Conservation (phyloP, 2,329 filamentous ascomycete species). For the Alternaria arbusti region DNA sequence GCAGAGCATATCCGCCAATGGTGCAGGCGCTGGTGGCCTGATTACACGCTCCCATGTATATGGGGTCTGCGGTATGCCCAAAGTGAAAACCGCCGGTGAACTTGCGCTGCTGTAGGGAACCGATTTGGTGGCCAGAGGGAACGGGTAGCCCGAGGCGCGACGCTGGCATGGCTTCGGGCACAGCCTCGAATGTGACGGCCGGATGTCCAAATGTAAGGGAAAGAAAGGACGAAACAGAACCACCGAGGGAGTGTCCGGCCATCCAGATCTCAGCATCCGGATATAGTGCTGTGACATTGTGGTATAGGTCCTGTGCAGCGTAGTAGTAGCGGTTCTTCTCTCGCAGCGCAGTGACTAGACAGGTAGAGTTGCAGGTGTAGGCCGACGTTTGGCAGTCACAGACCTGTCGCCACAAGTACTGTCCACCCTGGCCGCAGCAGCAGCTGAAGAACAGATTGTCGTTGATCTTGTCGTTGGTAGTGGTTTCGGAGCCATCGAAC, state of each 20-base stretch:
- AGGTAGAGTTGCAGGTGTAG: constrained; percentile 92
- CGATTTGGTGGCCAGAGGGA: constrained; percentile 78
- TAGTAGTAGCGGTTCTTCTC: constrained; percentile 92
- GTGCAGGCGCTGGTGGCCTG: constrained; percentile 88
- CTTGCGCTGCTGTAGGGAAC: constrained; percentile 65
- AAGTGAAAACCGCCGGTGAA: constrained; percentile 87
- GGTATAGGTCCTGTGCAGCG: constrained; percentile 85
- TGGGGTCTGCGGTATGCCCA: constrained; percentile 92
- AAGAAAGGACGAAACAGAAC: constrained; percentile 84
- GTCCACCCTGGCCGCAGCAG: constrained; percentile 93
- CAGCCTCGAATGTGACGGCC: constrained; percentile 90
- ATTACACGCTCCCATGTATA: constrained; percentile 94
- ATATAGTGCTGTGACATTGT: constrained; percentile 89
- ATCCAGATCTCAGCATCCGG: constrained; percentile 86
- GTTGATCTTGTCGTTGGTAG: constrained; percentile 96
- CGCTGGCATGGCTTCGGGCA: constrained; percentile 87
- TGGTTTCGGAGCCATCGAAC: constrained; percentile 96
- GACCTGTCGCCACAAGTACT: constrained; percentile 87
- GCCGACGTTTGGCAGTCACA: constrained; percentile 90
- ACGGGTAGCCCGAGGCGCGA: constrained; percentile 82
- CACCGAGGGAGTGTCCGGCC: constrained; percentile 89
- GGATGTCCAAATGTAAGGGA: constrained; percentile 91
- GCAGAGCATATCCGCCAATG: constrained; percentile 90
- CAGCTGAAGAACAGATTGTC: constrained; percentile 98
- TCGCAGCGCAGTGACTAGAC: constrained; percentile 74